Evolutionary conservation across 176 grass and related monocot species (phyloP), one percentile per base, ranked within the genome.

Genomic region (Cenchrus americanus): DNA sequence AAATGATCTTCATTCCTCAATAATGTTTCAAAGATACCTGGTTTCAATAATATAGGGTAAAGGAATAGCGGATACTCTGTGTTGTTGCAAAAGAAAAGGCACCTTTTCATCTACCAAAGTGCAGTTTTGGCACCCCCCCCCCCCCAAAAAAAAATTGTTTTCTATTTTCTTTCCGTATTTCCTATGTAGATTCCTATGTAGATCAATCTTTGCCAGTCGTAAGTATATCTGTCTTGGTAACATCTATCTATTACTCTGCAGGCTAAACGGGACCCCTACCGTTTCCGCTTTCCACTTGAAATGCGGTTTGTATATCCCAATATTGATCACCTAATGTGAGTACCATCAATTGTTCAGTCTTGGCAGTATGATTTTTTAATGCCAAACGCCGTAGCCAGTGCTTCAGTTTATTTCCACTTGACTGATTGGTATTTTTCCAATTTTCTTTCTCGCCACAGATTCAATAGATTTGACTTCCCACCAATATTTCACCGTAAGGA

Each of bases 291-390:
- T 68, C 96, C 96, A 80, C 88, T 98, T 81, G 96, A 98, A 88
- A 92, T 98, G 89, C 85, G 96, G 57, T 91, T 98, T 83, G 54
- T 98, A 26, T 89, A 94, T 73, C 96, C 96, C 76, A 95, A 98
- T 85, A 90, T 98, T 52, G 96, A 98, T 90, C 93, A 95, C 69
- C 89, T 98, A 80, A 90, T 98, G 96, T 98, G 75, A 76, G 96
- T 93, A 47, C 47, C 57, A 17, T 32, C n/a, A n/a, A 21, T 41
- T 65, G 14, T 53, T 63, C 5, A 26, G 14, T 55, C 22, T 57
- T 86, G 37, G 42, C 23, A 46, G 41, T 77, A 69, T 71, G 62
- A 24, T 15, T 24, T 47, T 78, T 78, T 58, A 43, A 40, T 85
- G 73, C 1, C 14, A 26, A 0, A 57, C 17, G 19, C 55, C 5